A percentile compares a stretch with the other conserved stretches of the same genome.
These are phyloP conservation scores for Fomes fomentarius DNA, from an alignment of 1,284 basidiomycete species.

Conservation along the genomic window DNA sequence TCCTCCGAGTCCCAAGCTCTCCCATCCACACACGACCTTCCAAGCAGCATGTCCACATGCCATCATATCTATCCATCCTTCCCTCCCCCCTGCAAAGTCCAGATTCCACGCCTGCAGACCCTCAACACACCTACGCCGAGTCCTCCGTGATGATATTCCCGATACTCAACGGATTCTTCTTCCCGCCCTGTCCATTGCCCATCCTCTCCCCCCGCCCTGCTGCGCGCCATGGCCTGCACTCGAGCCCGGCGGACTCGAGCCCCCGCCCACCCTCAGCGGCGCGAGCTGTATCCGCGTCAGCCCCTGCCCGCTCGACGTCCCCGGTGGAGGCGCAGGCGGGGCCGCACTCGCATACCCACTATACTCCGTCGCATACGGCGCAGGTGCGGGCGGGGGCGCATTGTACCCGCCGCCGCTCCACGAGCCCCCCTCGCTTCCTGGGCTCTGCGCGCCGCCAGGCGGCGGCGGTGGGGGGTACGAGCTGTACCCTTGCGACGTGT, in stretches of 20 bases:
- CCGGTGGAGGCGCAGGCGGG: not conserved
- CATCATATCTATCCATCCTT: too few relatives aligned
- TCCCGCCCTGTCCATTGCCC: slow-evolving; percentile 24
- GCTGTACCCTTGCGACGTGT: slow-evolving; percentile 26
- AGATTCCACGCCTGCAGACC: too few relatives aligned
- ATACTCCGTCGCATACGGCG: slow-evolving; percentile 13
- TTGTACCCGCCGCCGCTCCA: slow-evolving; percentile 12
- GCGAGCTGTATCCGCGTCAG: slow-evolving; percentile 58
- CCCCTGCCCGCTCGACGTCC: slow-evolving; percentile 15
- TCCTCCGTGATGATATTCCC: slow-evolving; percentile 72
- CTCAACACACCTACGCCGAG: slow-evolving; percentile 11
- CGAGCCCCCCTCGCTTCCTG: slow-evolving; percentile 11
- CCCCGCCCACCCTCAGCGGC: slow-evolving; percentile 40
- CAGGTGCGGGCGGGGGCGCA: not conserved
- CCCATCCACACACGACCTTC: too few relatives aligned
- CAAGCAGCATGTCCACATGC: too few relatives aligned
- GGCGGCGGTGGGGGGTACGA: slow-evolving; percentile 27
- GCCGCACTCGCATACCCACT: slow-evolving; percentile 15
- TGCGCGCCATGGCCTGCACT: slow-evolving; percentile 29
- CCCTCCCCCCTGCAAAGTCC: too few relatives aligned
- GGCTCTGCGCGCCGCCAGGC: slow-evolving; percentile 5
- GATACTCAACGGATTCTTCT: slow-evolving; percentile 67
- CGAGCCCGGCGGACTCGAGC: slow-evolving; percentile 30
- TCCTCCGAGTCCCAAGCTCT: too few relatives aligned
- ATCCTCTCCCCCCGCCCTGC: slow-evolving; percentile 26